phyloP scores from a whole-genome alignment of 2,329 filamentous ascomycete genomes.

The Penicillium sp. region DNA sequence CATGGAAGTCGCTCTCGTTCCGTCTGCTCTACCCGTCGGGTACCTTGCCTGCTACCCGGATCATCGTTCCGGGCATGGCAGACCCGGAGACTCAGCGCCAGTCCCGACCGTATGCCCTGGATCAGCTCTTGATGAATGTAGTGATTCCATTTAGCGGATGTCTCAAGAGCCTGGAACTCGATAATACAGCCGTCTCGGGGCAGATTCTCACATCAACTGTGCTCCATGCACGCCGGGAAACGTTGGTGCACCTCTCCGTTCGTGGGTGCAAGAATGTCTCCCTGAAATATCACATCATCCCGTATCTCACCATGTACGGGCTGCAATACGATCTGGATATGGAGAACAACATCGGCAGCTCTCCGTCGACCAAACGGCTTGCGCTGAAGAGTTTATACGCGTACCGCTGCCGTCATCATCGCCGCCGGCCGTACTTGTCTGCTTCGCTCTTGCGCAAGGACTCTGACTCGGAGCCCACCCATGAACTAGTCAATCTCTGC shows the following conservation, averaged over 20 bases:
- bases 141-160: constrained; percentile 57
- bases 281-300: constrained; percentile 62
- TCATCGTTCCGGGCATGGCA: constrained; percentile 32
- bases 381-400: constrained; percentile 60
- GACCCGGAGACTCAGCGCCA: constrained; percentile 44
- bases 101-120: constrained; percentile 57
- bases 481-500: constrained; percentile 59
- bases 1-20: constrained; percentile 61
- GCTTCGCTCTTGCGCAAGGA: constrained; percentile 55
- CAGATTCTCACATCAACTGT: constrained; percentile 56
- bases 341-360: constrained; percentile 37
- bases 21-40: constrained; percentile 48
- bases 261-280: constrained; percentile 64
- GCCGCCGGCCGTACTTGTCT: constrained; percentile 58
- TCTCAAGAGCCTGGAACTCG: constrained; percentile 57
- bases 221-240: constrained; percentile 53
- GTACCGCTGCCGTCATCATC: constrained; percentile 61
- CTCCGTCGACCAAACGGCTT: constrained; percentile 39
- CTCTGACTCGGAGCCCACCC: constrained; percentile 60
- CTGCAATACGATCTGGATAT: constrained; percentile 47
- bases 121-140: constrained; percentile 56
- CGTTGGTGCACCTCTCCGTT: constrained; percentile 58
- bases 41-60: constrained; percentile 31
- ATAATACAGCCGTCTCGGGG: constrained; percentile 60
- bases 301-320: constrained; percentile 53